Conservation (phyloP, 1,284 basidiomycete genomes). For the Ceratobasidium sp. region DNA sequence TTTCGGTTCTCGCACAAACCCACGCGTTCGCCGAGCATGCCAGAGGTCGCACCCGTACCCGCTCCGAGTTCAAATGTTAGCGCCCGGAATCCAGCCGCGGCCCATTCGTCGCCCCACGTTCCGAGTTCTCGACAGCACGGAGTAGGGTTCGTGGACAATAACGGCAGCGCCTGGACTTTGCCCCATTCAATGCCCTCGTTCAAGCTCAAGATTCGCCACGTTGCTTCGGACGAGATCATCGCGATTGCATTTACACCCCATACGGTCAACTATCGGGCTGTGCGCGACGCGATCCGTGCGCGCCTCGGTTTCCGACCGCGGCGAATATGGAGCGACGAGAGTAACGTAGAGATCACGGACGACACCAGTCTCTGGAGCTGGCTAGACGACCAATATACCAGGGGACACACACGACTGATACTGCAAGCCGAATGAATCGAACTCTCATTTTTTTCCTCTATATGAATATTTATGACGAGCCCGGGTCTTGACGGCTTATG, state of each 20-base stretch:
- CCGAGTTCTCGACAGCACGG: slow-evolving; percentile 13
- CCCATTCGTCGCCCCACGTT: not conserved
- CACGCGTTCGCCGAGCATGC: slow-evolving; percentile 1
- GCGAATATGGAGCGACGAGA: slow-evolving; percentile 8
- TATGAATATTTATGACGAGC: slow-evolving; percentile 37
- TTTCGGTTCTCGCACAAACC: slow-evolving; percentile 26
- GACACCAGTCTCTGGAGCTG: slow-evolving; percentile 28
- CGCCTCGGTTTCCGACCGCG: slow-evolving; percentile 35
- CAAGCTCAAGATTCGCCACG: slow-evolving; percentile 34
- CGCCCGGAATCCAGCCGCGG: not conserved
- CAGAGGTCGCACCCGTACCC: not conserved
- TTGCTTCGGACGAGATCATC: slow-evolving; percentile 32
- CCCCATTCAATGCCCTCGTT: slow-evolving; percentile 23
- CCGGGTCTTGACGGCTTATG: slow-evolving; percentile 9
- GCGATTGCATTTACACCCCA: slow-evolving; percentile 37
- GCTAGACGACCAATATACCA: slow-evolving; percentile 39
- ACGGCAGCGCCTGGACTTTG: slow-evolving; percentile 14
- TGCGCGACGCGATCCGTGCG: slow-evolving; percentile 26
- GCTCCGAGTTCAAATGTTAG: not conserved
- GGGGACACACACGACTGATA: slow-evolving; percentile 36
- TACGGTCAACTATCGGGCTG: slow-evolving; percentile 27
- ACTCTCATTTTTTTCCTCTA: slow-evolving; percentile 23
- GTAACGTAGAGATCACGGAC: slow-evolving; percentile 5
- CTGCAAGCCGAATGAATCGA: slow-evolving; percentile 33
- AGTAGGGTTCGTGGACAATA: not conserved